These are phyloP conservation scores for Nicotiana paniculata DNA, from an alignment of 257 asterid genomes.

Conservation along the genomic window DNA sequence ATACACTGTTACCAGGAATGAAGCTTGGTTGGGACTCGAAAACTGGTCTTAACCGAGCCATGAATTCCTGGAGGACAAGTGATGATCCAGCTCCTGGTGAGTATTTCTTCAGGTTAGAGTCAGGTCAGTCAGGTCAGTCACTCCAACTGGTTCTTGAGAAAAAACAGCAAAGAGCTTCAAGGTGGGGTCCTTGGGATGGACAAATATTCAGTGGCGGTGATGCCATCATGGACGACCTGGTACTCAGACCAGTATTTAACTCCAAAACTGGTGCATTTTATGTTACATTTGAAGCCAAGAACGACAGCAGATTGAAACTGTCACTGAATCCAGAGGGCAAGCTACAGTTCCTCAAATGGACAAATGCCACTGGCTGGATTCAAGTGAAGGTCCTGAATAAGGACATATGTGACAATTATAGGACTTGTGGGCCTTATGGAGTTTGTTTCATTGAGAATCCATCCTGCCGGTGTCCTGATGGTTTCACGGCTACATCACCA, in stretches of 20 bases:
- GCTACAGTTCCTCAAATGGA: constrained; percentile 34
- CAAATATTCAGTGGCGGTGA: constrained; percentile 21
- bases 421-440: constrained; percentile 34
- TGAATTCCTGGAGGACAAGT: constrained; percentile 35
- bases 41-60: constrained; percentile 1
- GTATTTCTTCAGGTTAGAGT: constrained; percentile 24
- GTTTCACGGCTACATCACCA: constrained; percentile 24
- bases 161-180: constrained; percentile 14
- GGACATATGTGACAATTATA: constrained; percentile 31
- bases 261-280: constrained; percentile 14
- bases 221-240: constrained; percentile 11
- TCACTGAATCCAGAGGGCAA: constrained; percentile 23
- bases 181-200: constrained; percentile 51
- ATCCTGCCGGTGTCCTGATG: constrained; percentile 28
- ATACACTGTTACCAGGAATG: constrained; percentile 55
- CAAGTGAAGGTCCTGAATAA: constrained; percentile 18
- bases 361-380: constrained; percentile 20
- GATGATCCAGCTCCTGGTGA: constrained; percentile 35
- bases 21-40: constrained; percentile 40
- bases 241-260: constrained; percentile 13
- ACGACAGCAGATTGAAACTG: constrained; percentile 16
- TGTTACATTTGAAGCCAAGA: constrained; percentile 21
- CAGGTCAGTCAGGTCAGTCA: constrained; percentile 5
- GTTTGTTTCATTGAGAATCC: constrained; percentile 17
- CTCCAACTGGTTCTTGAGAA: constrained; percentile 25